Percentiles rank a stretch among this genome's conserved stretches.
phyloP scores from a whole-genome alignment of 2,329 filamentous ascomycete species.

The Microcyclosporella mali region DNA sequence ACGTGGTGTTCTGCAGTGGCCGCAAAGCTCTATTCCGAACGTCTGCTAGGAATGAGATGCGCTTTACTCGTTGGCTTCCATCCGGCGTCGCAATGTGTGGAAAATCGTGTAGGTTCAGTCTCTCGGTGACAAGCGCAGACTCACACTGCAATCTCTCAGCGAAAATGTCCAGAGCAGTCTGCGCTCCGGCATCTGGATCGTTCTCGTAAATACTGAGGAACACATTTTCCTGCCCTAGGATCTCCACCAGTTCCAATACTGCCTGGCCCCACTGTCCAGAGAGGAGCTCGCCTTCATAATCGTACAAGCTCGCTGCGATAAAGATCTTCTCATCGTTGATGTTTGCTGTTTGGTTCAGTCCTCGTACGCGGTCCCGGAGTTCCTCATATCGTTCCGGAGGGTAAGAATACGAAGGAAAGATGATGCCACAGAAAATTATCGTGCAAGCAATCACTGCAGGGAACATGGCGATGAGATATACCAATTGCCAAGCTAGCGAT shows the following conservation, averaged over 20 bases:
- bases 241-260: constrained; percentile 55
- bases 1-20: constrained; percentile 52
- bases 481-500: constrained; percentile 10
- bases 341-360: constrained; percentile 39
- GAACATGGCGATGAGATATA: constrained; percentile 12
- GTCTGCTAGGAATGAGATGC: constrained; percentile 67
- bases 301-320: constrained; percentile 65
- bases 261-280: constrained; percentile 58
- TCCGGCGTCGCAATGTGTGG: constrained; percentile 57
- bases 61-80: constrained; percentile 58
- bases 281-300: constrained; percentile 55
- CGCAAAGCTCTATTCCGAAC: constrained; percentile 64
- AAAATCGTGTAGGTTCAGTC: constrained; percentile 52
- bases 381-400: constrained; percentile 48
- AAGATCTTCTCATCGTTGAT: constrained; percentile 60
- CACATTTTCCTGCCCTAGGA: constrained; percentile 62
- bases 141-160: constrained; percentile 44
- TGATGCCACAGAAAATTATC: constrained; percentile 41
- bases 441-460: constrained; percentile 16
- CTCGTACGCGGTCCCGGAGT: constrained; percentile 32
- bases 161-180: constrained; percentile 50
- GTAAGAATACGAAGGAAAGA: constrained; percentile 53
- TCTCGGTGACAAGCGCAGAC: constrained; percentile 51
- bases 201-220: constrained; percentile 71
- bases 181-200: constrained; percentile 54